These are phyloP conservation scores for Oropetium thomaeum DNA, from an alignment of 176 grass and related monocot species.

Conservation along the genomic window DNA sequence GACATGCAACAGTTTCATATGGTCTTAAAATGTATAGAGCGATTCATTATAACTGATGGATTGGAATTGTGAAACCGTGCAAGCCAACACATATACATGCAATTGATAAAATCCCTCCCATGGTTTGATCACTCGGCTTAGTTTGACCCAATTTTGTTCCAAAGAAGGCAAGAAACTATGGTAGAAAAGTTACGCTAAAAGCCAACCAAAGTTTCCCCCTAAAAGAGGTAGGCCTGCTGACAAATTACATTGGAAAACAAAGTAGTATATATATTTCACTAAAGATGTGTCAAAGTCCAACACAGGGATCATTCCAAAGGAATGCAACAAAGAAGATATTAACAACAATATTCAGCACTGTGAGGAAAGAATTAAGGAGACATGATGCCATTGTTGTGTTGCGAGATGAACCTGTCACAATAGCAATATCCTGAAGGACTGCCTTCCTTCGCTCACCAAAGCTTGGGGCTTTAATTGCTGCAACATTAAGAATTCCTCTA, in stretches of 20 bases:
- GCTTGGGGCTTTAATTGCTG: slow-evolving; percentile 74
- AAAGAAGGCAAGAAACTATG: neutral
- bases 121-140: neutral
- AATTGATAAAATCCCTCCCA: neutral
- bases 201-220: too few relatives aligned
- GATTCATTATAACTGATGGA: too few relatives aligned
- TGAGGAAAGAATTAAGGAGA: neutral
- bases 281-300: neutral
- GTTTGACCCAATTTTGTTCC: neutral
- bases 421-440: slow-evolving; percentile 76
- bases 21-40: too few relatives aligned
- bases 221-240: neutral
- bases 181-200: neutral
- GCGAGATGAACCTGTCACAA: slow-evolving; percentile 49
- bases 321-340: neutral
- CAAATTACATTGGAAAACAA: slow-evolving; percentile 16
- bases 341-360: neutral
- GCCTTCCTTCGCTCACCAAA: slow-evolving; percentile 69
- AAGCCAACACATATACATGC: neutral
- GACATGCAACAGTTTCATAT: too few relatives aligned
- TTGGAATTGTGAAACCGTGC: too few relatives aligned
- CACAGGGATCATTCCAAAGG: neutral
- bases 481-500: slow-evolving; percentile 61
- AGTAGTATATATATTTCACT: neutral
- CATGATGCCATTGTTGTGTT: neutral